Conservation (phyloP, 495 filamentous ascomycete genomes). For the Choiromyces venosus region DNA sequence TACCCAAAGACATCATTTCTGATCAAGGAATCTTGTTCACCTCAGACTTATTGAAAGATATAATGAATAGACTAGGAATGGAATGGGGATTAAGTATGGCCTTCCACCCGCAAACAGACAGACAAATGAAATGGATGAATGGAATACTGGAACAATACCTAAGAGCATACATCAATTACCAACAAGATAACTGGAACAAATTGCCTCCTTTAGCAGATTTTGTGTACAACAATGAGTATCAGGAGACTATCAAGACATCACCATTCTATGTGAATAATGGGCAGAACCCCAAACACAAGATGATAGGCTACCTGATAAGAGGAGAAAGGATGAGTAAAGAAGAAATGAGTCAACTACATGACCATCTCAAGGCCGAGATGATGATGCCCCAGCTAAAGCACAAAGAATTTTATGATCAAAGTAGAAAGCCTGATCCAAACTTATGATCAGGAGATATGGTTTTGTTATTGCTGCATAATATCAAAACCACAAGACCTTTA, state of each 20-base stretch:
- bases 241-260: background rate
- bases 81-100: background rate
- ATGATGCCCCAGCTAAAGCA: no score
- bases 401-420: background rate
- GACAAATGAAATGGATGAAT: no score
- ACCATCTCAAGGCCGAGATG: background rate
- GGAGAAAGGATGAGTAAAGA: background rate
- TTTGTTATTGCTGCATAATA: background rate
- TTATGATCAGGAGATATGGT: background rate
- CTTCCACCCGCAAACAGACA: conserved; percentile 11
- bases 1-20: conserved; percentile 16
- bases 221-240: conserved; percentile 7
- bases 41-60: conserved; percentile 15
- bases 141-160: conserved; percentile 7
- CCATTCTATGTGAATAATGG: conserved; percentile 14
- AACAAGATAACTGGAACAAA: no score
- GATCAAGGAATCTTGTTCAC: conserved; percentile 17
- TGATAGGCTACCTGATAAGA: background rate
- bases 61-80: conserved; percentile 2
- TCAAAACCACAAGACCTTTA: background rate
- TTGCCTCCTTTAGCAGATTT: conserved; percentile 13
- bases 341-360: no score
- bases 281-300: background rate
- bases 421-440: background rate
- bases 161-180: conserved; percentile 6